Evolutionary conservation across 2,329 filamentous ascomycete genomes (phyloP), one percentile per base, ranked within the genome.

Genomic region (Elsinoe australis): DNA sequence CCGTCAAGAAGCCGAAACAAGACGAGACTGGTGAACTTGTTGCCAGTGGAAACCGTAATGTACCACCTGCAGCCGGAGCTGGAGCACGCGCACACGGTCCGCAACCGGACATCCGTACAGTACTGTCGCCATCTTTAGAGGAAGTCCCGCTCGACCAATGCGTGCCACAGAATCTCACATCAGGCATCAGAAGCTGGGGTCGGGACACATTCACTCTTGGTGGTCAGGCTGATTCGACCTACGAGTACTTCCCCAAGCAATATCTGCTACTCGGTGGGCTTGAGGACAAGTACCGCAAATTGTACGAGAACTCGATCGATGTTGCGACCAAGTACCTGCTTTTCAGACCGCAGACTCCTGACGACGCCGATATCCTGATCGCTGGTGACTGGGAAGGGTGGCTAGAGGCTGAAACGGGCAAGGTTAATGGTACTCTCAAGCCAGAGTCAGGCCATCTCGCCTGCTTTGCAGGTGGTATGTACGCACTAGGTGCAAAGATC

Each of bases 191-290:
- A 10, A 18, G n/a, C 9, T 68, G 65, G 49, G 68, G 70, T 2
- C 56, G 59, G 32, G 71, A 80, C 51, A 62, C 65, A 26, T 80
- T 74, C 57, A 74, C 73, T 0, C 66, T 80, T 52, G 74, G 76
- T 12, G 74, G 69, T 14, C 72, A 74, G 68, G 69, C 72, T 2
- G 75, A 79, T 59, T 77, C 73, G 5, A 63, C 75, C 0, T 79
- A 78, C 55, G 76, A 79, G 54, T 78, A 78, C 53, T 61, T 80
- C 10, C 73, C 75, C 0, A 78, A 80, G 54, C 58, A 89, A 68
- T 84, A 83, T 59, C 67, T 92, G 9, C 74, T 94, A 4, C 75
- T 94, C 2, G 85, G 86, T 50, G 88, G 87, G 1, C 71, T 80
- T 1, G 78, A 82, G 53, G 67, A 74, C 22, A 85, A 87, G 61